Conservation (phyloP, 257 asterid genomes). For the Lantana camara region DNA sequence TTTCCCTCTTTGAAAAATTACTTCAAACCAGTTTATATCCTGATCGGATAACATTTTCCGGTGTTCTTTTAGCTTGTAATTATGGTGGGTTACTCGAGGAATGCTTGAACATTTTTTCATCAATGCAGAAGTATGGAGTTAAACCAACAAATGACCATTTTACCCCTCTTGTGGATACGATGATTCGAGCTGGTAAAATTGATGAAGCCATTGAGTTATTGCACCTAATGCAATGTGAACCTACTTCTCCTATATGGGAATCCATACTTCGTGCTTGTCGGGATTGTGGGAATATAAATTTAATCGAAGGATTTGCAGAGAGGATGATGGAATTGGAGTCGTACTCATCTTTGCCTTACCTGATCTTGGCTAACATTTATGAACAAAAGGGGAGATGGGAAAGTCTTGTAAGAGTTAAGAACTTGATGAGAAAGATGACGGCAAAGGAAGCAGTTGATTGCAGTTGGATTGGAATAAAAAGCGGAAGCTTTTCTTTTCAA, state of each 20-base stretch:
- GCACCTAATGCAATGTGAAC: slow-evolving; percentile 38
- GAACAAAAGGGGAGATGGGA: slow-evolving; percentile 71
- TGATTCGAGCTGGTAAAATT: slow-evolving; percentile 52
- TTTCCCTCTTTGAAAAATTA: slow-evolving; percentile 45
- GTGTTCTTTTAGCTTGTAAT: slow-evolving; percentile 59
- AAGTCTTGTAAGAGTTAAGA: slow-evolving; percentile 63
- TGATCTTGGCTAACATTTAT: slow-evolving; percentile 49
- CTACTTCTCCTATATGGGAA: slow-evolving; percentile 49
- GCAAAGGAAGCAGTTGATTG: slow-evolving; percentile 35
- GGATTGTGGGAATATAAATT: slow-evolving; percentile 39
- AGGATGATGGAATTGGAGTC: slow-evolving; percentile 55
- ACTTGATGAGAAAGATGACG: slow-evolving; percentile 39
- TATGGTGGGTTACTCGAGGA: slow-evolving; percentile 53
- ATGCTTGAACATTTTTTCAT: slow-evolving; percentile 48
- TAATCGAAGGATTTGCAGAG: slow-evolving; percentile 52
- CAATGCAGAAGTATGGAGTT: slow-evolving; percentile 54
- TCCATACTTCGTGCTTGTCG: slow-evolving; percentile 52
- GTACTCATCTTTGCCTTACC: slow-evolving; percentile 48
- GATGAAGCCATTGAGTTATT: slow-evolving; percentile 51
- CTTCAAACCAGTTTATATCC: slow-evolving; percentile 51
- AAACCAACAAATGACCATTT: slow-evolving; percentile 56
- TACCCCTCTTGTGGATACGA: slow-evolving; percentile 42
- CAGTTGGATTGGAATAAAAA: slow-evolving; percentile 56
- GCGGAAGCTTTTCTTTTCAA: slow-evolving; percentile 35
- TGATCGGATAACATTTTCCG: slow-evolving; percentile 51